Conservation (phyloP, 202 grass and related monocot species). For the Zoysia matrella region DNA sequence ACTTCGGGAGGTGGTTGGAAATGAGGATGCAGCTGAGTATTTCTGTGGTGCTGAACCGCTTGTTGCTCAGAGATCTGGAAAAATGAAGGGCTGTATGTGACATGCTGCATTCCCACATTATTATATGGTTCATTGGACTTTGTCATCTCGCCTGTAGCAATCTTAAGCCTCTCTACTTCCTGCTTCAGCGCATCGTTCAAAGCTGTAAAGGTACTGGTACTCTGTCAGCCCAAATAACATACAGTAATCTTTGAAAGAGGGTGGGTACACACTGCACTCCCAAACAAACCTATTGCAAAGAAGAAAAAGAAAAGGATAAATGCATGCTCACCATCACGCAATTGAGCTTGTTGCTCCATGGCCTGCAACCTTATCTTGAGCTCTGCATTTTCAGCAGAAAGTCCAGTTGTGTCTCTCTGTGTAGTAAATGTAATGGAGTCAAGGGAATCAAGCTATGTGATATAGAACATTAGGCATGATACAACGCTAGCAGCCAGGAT, state of each 20-base stretch:
- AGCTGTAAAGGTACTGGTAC: conserved; percentile 59
- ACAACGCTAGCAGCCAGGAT: background rate
- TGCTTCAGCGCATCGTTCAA: conserved; percentile 89
- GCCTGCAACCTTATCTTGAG: conserved; percentile 99
- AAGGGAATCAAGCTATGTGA: conserved; percentile 21
- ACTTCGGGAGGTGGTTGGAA: conserved; percentile 59
- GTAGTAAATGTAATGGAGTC: conserved; percentile 34
- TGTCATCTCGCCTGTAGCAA: too few species aligned
- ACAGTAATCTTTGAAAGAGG: too few species aligned
- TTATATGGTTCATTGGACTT: too few species aligned
- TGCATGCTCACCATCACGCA: conserved; percentile 71
- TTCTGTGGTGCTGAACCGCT: conserved; percentile 55
- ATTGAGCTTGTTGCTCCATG: conserved; percentile 95
- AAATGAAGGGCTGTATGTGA: too few species aligned
- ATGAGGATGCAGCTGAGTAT: conserved; percentile 62
- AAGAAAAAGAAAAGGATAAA: conserved; percentile 19
- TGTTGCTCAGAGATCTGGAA: background rate
- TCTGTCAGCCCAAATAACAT: conserved; percentile 25
- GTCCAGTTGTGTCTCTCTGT: conserved; percentile 94
- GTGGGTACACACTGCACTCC: too few species aligned
- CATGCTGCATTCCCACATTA: too few species aligned
- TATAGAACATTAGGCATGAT: background rate
- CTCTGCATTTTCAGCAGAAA: conserved; percentile 92
- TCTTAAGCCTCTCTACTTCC: background rate
- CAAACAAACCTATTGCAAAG: background rate